Conservation (phyloP, 257 asterid genomes). For the Lycium barbarum region DNA sequence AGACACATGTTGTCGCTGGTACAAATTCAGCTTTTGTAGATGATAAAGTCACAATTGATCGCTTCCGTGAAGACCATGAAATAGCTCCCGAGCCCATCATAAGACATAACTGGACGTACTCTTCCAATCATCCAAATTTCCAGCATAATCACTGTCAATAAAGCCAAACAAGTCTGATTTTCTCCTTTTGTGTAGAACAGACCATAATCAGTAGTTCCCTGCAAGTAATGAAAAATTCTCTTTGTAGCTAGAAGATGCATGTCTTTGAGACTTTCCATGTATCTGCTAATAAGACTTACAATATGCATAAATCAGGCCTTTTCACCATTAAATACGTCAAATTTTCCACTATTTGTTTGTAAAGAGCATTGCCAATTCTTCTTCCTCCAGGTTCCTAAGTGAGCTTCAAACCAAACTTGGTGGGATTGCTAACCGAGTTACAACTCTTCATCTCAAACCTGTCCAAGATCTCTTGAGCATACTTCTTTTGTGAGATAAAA, state of each 20-base stretch:
- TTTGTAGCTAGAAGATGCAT: neutral
- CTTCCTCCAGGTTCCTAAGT: neutral
- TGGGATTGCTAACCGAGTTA: neutral
- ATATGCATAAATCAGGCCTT: neutral
- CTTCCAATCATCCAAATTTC: no score
- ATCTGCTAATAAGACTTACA: neutral
- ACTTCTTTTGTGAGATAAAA: neutral
- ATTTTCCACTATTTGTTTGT: neutral
- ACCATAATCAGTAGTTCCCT: neutral
- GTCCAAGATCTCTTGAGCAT: neutral
- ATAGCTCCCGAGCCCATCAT: no score
- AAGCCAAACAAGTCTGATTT: neutral
- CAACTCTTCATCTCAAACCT: neutral
- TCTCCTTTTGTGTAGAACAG: no score
- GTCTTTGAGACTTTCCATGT: neutral
- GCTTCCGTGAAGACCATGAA: no score
- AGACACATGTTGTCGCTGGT: no score
- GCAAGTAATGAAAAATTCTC: neutral
- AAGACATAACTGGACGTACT: no score
- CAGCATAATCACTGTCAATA: no score
- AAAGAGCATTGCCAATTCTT: neutral
- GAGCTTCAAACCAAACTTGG: neutral
- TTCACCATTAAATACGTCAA: neutral
- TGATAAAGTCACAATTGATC: no score
- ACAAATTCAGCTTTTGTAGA: no score